A percentile compares a stretch with the other conserved stretches of the same genome.
Conservation (phyloP, 192 early-diverging fungal genomes). For the Backusella psychrophila region DNA sequence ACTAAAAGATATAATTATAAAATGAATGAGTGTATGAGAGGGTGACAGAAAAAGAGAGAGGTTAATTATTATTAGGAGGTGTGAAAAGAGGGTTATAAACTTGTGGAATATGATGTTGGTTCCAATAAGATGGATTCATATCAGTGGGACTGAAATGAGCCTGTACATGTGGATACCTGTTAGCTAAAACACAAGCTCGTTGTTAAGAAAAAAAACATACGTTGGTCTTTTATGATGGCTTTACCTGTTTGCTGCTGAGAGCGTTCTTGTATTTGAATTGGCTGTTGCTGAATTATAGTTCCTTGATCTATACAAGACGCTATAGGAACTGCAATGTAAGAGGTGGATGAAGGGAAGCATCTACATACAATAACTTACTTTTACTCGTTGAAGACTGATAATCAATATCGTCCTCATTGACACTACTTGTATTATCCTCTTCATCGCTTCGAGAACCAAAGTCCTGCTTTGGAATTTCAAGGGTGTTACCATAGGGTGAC, state of each 20-base stretch:
- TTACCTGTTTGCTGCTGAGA: not conserved
- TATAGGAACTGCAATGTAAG: not conserved
- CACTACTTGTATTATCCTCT: not conserved
- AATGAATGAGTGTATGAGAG: not conserved
- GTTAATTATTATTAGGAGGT: not conserved
- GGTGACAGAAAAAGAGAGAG: not conserved
- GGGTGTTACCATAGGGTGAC: not conserved
- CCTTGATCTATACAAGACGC: not conserved
- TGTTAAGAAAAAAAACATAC: not conserved
- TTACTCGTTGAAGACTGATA: conserved; percentile 2
- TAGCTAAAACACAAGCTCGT: not conserved
- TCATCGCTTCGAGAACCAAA: not conserved
- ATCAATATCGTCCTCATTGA: not conserved
- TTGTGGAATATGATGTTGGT: not conserved
- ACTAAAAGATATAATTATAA: not conserved
- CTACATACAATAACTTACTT: not conserved
- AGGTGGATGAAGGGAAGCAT: not conserved
- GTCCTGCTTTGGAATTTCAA: not conserved
- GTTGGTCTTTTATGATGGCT: too few relatives aligned
- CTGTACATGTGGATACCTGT: not conserved
- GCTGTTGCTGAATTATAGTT: not conserved
- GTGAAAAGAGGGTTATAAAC: not conserved
- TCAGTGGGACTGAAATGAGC: not conserved
- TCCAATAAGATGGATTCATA: not conserved
- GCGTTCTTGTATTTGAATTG: not conserved